Evolutionary conservation across 2,329 filamentous ascomycete genomes (phyloP).

Genomic region (Penicillium sp.): DNA sequence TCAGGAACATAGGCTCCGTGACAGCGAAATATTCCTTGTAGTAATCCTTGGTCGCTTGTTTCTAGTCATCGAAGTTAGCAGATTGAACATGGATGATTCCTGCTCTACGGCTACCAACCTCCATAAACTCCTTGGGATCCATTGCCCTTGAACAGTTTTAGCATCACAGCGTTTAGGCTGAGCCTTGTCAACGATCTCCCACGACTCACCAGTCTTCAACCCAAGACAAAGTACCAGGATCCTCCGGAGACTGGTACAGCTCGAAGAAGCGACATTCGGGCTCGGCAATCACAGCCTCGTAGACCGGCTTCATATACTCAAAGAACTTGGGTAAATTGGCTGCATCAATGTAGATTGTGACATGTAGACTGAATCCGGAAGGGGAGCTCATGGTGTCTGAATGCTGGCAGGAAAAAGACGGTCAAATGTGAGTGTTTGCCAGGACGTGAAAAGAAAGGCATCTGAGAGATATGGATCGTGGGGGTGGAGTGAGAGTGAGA

Average conservation of each 20-base stretch:
- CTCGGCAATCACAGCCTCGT: constrained; percentile 46
- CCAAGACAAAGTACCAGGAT: constrained; percentile 44
- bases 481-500: not conserved
- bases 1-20: constrained; percentile 46
- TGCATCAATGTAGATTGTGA: constrained; percentile 29
- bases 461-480: not conserved
- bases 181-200: not conserved
- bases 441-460: too few species aligned
- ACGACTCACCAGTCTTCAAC: constrained; percentile 44
- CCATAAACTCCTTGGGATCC: constrained; percentile 25
- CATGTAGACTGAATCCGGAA: constrained; percentile 20
- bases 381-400: constrained; percentile 1
- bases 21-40: constrained; percentile 45
- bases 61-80: constrained; percentile 16
- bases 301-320: constrained; percentile 41
- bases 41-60: constrained; percentile 45
- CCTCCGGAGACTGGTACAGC: constrained; percentile 40
- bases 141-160: not conserved
- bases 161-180: not conserved
- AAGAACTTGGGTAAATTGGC: constrained; percentile 34
- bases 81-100: not conserved
- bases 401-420: not conserved
- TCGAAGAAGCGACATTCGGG: constrained; percentile 51
- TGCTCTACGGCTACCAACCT: constrained; percentile 12
- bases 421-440: not conserved